Evolutionary conservation across 2,329 filamentous ascomycete genomes (phyloP).

Genomic region (Cercospora zeina): DNA sequence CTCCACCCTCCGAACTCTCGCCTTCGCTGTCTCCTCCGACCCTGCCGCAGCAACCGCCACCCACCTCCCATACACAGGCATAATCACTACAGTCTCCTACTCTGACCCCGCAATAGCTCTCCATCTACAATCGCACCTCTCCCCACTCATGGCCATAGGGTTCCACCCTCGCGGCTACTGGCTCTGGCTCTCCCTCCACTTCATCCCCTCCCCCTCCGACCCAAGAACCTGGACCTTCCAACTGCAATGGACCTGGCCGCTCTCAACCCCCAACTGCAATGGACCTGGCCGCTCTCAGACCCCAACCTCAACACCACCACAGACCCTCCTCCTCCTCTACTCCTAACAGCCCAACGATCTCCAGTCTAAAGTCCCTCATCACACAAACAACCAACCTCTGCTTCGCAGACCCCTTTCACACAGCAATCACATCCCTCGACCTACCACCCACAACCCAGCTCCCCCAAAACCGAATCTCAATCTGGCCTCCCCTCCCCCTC

Average conservation of each 20-base stretch:
- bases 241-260: slow-evolving; percentile 18
- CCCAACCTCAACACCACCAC: no score
- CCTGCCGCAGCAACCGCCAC: not conserved
- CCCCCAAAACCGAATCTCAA: slow-evolving; percentile 8
- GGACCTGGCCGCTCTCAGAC: not conserved
- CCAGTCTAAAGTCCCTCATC: no score
- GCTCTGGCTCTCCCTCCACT: slow-evolving; percentile 17
- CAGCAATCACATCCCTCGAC: no score
- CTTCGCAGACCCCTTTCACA: slow-evolving; percentile 20
- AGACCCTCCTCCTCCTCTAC: no score
- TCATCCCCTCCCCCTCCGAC: slow-evolving; percentile 14
- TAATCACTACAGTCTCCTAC: slow-evolving; percentile 21
- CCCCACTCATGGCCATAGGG: slow-evolving; percentile 16
- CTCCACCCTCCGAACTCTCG: slow-evolving; percentile 19
- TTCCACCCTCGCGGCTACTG: slow-evolving; percentile 19
- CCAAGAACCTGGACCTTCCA: slow-evolving; percentile 20
- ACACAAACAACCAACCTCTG: no score
- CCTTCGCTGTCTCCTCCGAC: slow-evolving; percentile 9
- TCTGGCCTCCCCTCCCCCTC: slow-evolving; percentile 11
- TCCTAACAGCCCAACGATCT: no score
- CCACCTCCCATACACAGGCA: slow-evolving; percentile 15
- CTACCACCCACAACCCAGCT: no score
- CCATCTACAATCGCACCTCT: not conserved
- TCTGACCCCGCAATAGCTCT: not conserved
- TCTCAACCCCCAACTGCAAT: not conserved